Percentiles rank a stretch among this genome's conserved stretches.
Evolutionary conservation across 2,329 filamentous ascomycete genomes (phyloP).

Genomic region (Aspergillus sp.): DNA sequence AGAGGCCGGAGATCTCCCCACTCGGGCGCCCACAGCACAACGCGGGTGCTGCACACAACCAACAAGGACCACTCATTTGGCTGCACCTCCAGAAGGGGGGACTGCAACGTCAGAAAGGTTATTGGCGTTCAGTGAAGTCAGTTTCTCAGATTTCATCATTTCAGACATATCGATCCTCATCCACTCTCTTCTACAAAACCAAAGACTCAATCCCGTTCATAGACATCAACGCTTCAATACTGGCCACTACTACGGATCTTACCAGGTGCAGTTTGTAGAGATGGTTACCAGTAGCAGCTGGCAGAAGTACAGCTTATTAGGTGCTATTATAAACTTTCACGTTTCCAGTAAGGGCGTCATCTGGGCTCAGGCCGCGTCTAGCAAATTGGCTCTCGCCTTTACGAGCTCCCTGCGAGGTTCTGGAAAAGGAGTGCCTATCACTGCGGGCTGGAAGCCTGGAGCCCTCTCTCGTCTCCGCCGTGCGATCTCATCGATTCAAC

Average conservation of each 20-base stretch:
- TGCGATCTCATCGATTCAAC: constrained; percentile 1
- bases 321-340: constrained; percentile 18
- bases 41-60: constrained; percentile 17
- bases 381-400: constrained; percentile 2
- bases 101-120: constrained; percentile 8
- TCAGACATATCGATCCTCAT: neutral
- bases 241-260: neutral
- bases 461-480: no score
- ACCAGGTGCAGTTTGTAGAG: neutral
- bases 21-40: constrained; percentile 20
- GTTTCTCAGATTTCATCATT: neutral
- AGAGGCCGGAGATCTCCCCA: constrained; percentile 25
- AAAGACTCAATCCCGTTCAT: no score
- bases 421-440: constrained; percentile 10
- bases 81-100: constrained; percentile 3
- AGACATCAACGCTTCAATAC: neutral
- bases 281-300: neutral
- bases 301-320: constrained; percentile 3
- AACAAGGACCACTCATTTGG: constrained; percentile 17
- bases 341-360: constrained; percentile 21
- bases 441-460: neutral
- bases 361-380: constrained; percentile 22
- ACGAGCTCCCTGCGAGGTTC: constrained; percentile 15
- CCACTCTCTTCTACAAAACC: no score
- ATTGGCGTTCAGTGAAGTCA: neutral